Base-by-base conservation (phyloP, 768 basidiomycete species). In the Leucogyrophana mollusca region DNA sequence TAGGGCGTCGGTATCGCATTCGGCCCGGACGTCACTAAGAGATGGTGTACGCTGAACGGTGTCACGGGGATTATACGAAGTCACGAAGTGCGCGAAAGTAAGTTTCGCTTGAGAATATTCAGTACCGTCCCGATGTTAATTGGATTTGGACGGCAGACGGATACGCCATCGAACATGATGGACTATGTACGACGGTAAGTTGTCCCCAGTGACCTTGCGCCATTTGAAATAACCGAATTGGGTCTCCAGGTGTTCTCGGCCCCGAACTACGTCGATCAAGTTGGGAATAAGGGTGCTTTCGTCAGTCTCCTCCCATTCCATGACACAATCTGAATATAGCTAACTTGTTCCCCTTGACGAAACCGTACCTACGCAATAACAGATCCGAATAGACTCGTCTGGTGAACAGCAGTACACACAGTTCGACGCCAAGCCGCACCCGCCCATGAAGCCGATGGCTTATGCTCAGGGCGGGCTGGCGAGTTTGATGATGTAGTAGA, bases 1-100 rank as follows among this genome's bases (percentile, higher is more conserved):
- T 49, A 92, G 88, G 96, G 96, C 42, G 94, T 98, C 49, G 96
- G 96, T 17, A 85, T 96, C 51, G 82, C 87, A 4, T 99, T 99
- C 65, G 96, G 96, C 13, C 94, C 95, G 0, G 94, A 95, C 60
- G 88, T 97, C 14, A 96, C 94, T 2, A 80, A 77, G 59, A 70
- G 79, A 46, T 97, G 94, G 93, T 96, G 94, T 61, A 78, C 82
- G 30, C 72, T 87, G 21, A 96, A 96, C 62, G 78, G 83, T 13
- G 79, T 97, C 38, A 84, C 92, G 18, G 92, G 90, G 5, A 76
- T 99, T 46, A 86, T 97, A 52, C 87, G 96, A 40, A 93, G 90
- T 55, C 96, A 99, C 63, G 96, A 99, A 78, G 95, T 98, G 44
- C 83, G 96, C 49, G 90, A 93, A 76, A 82, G 87, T 84, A 56